Conservation (phyloP, 2,329 filamentous ascomycete species). For the Aspergillus aculeatus region DNA sequence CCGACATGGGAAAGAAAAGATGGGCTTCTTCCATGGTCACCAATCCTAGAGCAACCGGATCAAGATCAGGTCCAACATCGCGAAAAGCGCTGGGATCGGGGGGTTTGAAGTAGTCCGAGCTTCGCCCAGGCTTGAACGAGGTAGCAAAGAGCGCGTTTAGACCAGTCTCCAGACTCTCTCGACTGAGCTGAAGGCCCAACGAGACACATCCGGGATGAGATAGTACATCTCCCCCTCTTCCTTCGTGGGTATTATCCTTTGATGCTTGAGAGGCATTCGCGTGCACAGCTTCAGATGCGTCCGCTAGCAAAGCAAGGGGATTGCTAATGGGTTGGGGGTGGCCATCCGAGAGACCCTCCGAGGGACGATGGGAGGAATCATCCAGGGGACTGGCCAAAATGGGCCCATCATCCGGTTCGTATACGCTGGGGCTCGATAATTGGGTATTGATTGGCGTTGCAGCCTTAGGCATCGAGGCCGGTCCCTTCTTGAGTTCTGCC, state of each 20-base stretch:
- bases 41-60: constrained; percentile 30
- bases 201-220: constrained; percentile 24
- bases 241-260: neutral
- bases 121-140: constrained; percentile 5
- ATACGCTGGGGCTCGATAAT: neutral
- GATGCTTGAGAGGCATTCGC: constrained; percentile 1
- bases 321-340: constrained; percentile 23
- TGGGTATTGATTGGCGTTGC: neutral
- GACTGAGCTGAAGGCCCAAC: constrained; percentile 22
- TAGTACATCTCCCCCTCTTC: constrained; percentile 12
- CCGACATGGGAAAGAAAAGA: constrained; percentile 28
- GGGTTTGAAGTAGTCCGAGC: constrained; percentile 26
- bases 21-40: constrained; percentile 30
- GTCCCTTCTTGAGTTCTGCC: constrained; percentile 23
- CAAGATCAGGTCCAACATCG: constrained; percentile 29
- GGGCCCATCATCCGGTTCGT: too few species aligned
- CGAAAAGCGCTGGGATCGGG: constrained; percentile 8
- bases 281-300: constrained; percentile 25
- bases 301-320: constrained; percentile 28
- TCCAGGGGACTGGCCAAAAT: too few species aligned
- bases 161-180: constrained; percentile 21
- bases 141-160: constrained; percentile 19
- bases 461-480: neutral
- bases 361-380: too few species aligned
- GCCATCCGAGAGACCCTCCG: neutral